Evolutionary conservation across 163 green algal genomes (phyloP).

Genomic region (Scenedesmus sp.): DNA sequence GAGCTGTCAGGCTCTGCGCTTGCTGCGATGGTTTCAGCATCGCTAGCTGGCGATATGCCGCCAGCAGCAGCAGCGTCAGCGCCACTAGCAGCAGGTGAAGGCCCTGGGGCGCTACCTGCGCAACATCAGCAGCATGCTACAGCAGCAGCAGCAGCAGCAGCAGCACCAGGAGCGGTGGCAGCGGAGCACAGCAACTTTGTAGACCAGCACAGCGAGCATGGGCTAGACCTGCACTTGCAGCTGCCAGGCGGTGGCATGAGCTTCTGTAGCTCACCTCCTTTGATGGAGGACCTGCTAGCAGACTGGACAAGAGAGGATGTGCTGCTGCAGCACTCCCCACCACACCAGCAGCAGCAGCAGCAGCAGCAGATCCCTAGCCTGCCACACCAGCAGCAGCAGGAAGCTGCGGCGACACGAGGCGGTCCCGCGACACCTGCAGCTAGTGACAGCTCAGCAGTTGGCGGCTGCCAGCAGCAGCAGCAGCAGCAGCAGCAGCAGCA

Average conservation of each 20-base stretch:
- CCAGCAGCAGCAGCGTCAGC: background rate
- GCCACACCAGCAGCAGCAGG: background rate
- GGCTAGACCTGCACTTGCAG: background rate
- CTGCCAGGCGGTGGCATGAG: background rate
- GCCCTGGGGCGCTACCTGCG: background rate
- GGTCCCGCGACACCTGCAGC: background rate
- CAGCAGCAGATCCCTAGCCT: background rate
- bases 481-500: background rate
- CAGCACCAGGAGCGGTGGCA: background rate
- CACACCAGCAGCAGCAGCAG: background rate
- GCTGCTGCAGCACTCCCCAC: background rate
- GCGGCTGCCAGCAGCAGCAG: background rate
- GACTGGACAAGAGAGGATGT: background rate
- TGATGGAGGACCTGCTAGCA: background rate
- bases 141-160: background rate
- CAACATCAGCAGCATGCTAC: background rate
- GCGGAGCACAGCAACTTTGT: background rate
- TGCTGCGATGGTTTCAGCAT: slow-evolving; percentile 3
- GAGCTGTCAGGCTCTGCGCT: background rate
- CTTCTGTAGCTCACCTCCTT: background rate
- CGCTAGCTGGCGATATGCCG: background rate
- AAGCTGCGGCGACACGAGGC: background rate
- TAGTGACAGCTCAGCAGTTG: background rate
- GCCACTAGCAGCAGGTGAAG: background rate
- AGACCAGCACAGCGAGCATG: background rate